phyloP scores from a whole-genome alignment of 768 basidiomycete species.

The Boletus speciosus region DNA sequence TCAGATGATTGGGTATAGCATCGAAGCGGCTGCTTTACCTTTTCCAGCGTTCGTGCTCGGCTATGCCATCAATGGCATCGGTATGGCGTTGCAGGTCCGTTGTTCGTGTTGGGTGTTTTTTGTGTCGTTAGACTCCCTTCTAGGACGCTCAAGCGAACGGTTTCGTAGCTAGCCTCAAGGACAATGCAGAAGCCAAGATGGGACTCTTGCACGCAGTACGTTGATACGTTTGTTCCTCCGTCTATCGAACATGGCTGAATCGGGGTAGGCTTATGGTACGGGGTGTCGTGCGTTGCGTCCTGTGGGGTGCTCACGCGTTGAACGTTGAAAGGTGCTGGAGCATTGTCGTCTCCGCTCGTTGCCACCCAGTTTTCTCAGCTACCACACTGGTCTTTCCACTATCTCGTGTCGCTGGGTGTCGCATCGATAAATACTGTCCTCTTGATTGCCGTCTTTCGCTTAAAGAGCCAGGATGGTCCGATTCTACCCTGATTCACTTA shows the following conservation, averaged over 20 bases:
- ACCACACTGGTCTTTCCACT: slow-evolving; percentile 74
- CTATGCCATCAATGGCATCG: slow-evolving; percentile 43
- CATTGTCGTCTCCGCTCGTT: slow-evolving; percentile 66
- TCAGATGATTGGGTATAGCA: slow-evolving; percentile 31
- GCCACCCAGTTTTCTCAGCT: slow-evolving; percentile 77
- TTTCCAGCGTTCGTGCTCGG: slow-evolving; percentile 44
- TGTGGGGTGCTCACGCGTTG: slow-evolving; percentile 2
- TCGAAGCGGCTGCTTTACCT: slow-evolving; percentile 42
- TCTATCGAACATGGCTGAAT: not conserved
- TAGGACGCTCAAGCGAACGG: slow-evolving; percentile 50
- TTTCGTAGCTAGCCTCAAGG: slow-evolving; percentile 40
- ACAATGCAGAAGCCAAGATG: slow-evolving; percentile 40
- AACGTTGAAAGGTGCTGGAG: slow-evolving; percentile 53
- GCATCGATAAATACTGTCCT: slow-evolving; percentile 26
- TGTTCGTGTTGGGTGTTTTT: not conserved
- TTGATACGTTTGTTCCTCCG: slow-evolving; percentile 29
- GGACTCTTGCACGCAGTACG: slow-evolving; percentile 37
- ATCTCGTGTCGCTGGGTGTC: slow-evolving; percentile 65
- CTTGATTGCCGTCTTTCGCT: no score
- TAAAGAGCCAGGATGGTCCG: no score
- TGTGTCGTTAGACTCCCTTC: not conserved
- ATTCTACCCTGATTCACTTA: no score
- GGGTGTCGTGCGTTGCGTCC: not conserved
- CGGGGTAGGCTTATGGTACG: slow-evolving; percentile 33
- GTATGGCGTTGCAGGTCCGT: slow-evolving; percentile 44